Evolutionary conservation across 2,329 filamentous ascomycete species (phyloP).

Genomic region (Penicillium sp.): DNA sequence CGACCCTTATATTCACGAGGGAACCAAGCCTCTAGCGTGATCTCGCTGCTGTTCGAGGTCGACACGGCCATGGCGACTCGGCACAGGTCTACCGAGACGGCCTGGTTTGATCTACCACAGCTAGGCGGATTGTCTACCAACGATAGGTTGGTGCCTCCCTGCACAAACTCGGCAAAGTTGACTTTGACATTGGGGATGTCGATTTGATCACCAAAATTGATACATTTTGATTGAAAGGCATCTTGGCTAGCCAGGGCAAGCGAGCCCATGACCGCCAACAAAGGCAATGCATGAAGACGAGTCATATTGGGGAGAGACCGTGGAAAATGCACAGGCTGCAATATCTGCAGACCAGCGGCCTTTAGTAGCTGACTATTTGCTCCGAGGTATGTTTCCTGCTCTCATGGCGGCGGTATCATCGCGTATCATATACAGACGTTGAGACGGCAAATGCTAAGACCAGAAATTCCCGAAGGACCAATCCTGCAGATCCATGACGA

Average conservation of each 20-base stretch:
- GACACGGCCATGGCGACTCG: slow-evolving; percentile 45
- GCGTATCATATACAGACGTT: not conserved
- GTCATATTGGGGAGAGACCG: slow-evolving; percentile 8
- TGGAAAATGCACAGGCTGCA: too few species aligned
- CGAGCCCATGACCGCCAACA: slow-evolving; percentile 22
- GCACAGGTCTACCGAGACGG: slow-evolving; percentile 42
- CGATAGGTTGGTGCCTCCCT: slow-evolving; percentile 39
- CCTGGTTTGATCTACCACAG: slow-evolving; percentile 37
- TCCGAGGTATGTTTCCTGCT: not conserved
- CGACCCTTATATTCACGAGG: slow-evolving; percentile 49
- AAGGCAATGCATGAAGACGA: slow-evolving; percentile 12
- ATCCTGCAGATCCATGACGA: not conserved
- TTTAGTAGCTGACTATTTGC: not conserved
- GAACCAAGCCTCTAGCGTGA: slow-evolving; percentile 51
- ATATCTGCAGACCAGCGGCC: not conserved
- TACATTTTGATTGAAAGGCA: slow-evolving; percentile 28
- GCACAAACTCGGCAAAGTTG: slow-evolving; percentile 37
- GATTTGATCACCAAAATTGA: slow-evolving; percentile 27
- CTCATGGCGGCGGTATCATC: not conserved
- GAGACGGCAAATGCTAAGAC: not conserved
- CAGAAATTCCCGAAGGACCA: not conserved
- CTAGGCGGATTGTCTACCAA: slow-evolving; percentile 40
- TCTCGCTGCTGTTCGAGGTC: slow-evolving; percentile 47
- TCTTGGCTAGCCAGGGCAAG: slow-evolving; percentile 25
- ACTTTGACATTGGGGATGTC: slow-evolving; percentile 33